Base-by-base conservation (phyloP, 768 basidiomycete genomes). In the Pulveroboletus frians region DNA sequence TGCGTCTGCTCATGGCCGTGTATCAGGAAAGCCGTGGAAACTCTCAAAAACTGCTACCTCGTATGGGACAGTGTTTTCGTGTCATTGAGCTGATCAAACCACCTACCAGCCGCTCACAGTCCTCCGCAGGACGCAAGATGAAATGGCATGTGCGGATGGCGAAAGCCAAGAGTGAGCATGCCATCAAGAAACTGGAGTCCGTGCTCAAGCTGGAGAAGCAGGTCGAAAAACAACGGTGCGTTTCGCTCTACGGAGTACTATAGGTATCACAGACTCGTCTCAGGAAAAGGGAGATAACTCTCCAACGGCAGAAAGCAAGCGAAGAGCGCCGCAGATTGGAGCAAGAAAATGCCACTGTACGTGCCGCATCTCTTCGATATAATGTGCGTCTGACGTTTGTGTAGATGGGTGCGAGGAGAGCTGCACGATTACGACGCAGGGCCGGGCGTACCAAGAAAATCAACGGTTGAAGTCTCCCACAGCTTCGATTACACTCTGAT, bases 381-480 rank as follows among this genome's bases (percentile, higher is more conserved):
- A 46, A 37, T 29, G 14, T 36, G 9, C 34, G 40, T 31, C 39
- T 47, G 15, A 49, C 48, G 27, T 13, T 41, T 45, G 49, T 56
- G 20, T 30, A 91, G 89, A 86, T 92, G 83, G 86, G 89, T 49
- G 85, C 84, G 39, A 74, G 81, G 47, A 91, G 84, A 66, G 79
- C 88, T 35, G 84, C 85, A 14, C 74, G 89, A 49, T 70, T 87
- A 31, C 79, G 83, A 49, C 79, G 84, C 49, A 85, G 72, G 68
- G 83, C 81, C 41, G 89, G 89, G 36, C 74, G 87, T 31, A 81
- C 80, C 36, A 92, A 89, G 67, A 91, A 89, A 67, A 77, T 92
- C 51, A 85, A 85, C 51, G 85, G 86, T 35, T 90, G 64, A 80
- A 23, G 46, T 27, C 10, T 30, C 26, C 18, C 30, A 2, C 9